Conservation (phyloP, 805 yeast genomes). For the Pichia paraexigua region DNA sequence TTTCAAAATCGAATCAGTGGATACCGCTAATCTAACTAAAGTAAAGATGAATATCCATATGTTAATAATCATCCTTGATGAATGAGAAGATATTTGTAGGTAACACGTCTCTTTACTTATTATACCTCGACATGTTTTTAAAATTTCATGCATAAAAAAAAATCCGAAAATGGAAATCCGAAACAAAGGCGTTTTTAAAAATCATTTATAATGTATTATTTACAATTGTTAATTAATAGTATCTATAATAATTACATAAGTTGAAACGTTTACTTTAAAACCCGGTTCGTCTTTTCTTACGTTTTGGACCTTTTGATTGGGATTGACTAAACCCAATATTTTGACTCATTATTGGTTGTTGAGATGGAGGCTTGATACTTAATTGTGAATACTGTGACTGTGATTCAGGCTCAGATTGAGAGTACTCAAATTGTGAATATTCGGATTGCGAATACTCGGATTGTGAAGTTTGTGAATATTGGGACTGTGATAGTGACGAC, state of each 20-base stretch:
- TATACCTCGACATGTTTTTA: neutral
- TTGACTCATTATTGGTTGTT: neutral
- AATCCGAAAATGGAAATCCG: neutral
- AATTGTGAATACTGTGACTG: constrained; percentile 2
- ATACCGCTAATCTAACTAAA: neutral
- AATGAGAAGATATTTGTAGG: too few species aligned
- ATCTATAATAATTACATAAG: neutral
- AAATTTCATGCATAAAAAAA: neutral
- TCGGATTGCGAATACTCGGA: neutral
- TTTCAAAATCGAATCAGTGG: neutral
- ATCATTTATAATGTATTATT: too few species aligned
- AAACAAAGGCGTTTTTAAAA: too few species aligned
- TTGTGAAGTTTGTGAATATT: neutral
- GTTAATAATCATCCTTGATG: neutral
- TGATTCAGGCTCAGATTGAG: constrained; percentile 1
- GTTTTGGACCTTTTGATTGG: constrained; percentile 1
- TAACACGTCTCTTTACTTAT: neutral
- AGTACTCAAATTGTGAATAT: neutral
- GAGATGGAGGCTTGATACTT: too few species aligned
- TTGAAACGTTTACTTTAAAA: neutral
- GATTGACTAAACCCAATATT: neutral
- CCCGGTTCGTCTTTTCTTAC: constrained; percentile 3
- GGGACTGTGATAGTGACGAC: neutral
- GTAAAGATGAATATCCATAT: neutral
- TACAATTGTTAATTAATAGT: neutral